Evolutionary conservation across 2,329 filamentous ascomycete genomes (phyloP), one percentile per base, ranked within the genome.

Genomic region (Cercospora citrullina): DNA sequence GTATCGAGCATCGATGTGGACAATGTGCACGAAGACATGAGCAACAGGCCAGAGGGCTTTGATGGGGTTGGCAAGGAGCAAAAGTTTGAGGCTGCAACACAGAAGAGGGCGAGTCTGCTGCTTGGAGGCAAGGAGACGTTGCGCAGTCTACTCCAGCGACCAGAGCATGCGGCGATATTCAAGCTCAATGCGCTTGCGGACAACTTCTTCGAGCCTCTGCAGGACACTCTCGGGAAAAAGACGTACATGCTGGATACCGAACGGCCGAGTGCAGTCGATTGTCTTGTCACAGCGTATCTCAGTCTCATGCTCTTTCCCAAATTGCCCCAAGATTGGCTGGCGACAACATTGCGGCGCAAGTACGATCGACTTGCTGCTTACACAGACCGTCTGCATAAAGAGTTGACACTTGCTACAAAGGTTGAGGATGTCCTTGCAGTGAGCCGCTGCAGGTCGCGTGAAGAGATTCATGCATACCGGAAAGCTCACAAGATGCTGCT

Each of bases 221-320:
- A 89, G 63, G 85, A 88, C 42, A 82, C 92, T 36, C 83, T 89
- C 21, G 85, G 82, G 1, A 66, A 70, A 9, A 87, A 87, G 69
- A 75, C 79, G 1, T 90, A 86, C 74, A 78, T 92, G 10, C 80
- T 91, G 1, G 81, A 81, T 10, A 79, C 80, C 8, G 77, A 81
- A 0, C 75, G 81, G n/a, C 84, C 87, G 0, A 87, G 87, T 2
- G 87, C 86, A 64, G 80, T 96, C 26, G 94, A 97, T 79, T 97
- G 92, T 76, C 79, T 97, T 58, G 89, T 88, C 0, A 87, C 92
- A 74, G 95, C 90, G 10, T 96, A 96, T 77, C 82, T 98, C 39
- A 85, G 88, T 1, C 81, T 97, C 60, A 91, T 95, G 82, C 82
- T 90, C 1, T 83, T 86, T 26, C 86, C 89, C 0, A 79, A 85